A percentile compares a stretch with the other conserved stretches of the same genome.
phyloP scores from a whole-genome alignment of 1,284 basidiomycete species.

The Microbotryomycetes sp. region DNA sequence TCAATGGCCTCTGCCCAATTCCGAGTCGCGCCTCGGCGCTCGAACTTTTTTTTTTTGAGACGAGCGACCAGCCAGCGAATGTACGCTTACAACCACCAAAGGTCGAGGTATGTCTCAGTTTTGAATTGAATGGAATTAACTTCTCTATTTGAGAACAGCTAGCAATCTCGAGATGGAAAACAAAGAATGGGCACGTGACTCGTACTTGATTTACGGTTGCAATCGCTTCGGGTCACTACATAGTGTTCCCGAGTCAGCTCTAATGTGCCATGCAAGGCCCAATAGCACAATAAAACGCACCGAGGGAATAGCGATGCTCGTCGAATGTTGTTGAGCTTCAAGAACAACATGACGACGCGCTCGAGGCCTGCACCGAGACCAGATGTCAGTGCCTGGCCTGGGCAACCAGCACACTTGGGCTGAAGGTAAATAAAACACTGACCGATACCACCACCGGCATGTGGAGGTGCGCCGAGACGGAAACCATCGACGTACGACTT shows the following conservation, averaged over 20 bases:
- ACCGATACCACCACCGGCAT: conserved; percentile 53
- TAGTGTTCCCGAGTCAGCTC: neutral
- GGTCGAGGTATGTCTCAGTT: too few species aligned
- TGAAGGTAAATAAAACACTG: conserved; percentile 29
- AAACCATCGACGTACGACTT: conserved; percentile 84
- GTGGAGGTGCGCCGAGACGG: conserved; percentile 83
- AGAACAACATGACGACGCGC: conserved; percentile 66
- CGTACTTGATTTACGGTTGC: conserved; percentile 11
- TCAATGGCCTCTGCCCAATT: too few species aligned
- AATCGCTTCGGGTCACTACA: conserved; percentile 57
- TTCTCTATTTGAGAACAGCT: too few species aligned
- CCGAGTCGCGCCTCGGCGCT: too few species aligned
- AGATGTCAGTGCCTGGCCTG: neutral
- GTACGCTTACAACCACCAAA: too few species aligned
- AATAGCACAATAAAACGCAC: neutral
- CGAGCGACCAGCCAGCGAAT: too few species aligned
- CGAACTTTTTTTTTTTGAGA: too few species aligned
- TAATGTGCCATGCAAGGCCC: neutral
- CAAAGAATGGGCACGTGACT: too few species aligned
- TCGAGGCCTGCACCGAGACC: conserved; percentile 57
- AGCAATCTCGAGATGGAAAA: too few species aligned
- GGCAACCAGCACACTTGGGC: neutral
- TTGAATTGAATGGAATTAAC: too few species aligned
- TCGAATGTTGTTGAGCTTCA: conserved; percentile 92
- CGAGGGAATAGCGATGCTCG: conserved; percentile 87